Evolutionary conservation across 1,284 basidiomycete species (phyloP), one percentile per base, ranked within the genome.

Genomic region (Microbotryum lychnidis-dioicae): DNA sequence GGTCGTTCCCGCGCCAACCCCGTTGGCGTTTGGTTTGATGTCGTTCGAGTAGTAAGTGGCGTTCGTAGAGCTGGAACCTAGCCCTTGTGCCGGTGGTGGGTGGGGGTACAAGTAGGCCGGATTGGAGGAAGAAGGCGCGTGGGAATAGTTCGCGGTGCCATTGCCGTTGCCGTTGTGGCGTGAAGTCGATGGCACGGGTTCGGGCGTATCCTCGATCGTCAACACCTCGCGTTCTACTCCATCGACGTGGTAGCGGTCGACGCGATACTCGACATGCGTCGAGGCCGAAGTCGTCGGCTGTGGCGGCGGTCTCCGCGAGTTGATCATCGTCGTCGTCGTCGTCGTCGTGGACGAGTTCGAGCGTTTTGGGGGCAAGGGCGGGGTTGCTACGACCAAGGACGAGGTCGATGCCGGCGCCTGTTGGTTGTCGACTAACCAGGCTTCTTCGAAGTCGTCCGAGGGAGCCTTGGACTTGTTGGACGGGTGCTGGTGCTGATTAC

Each of bases 141-240:
- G 18, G 10, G 18, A n/a, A 10, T 47, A 14, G 29, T 16, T 42
- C 54, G 23, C 29, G 48, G 21, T 29, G 48, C 27, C 48, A 18
- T 50, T 50, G 48, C 48, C 27, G 18, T 23, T 50, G 48, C 14
- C 48, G 12, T 29, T 50, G 10, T 50, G 48, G 21, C 48, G 23
- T 23, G 48, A 50, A 5, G 48, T 23, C 23, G 27, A 29, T 42
- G 37, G 37, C 6, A 37, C 27, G 12, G 66, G 64, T 23, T 66
- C 64, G 10, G 66, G 67, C 4, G 67, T 67, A 56, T 69, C 67
- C 29, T 64, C 65, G 56, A 69, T 60, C 55, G 67, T 69, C 25
- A 69, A 37, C 37, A 69, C 63, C n/a, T 69, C 67, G 20, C 48
- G 52, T 20, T 54, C 58, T 14, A 16, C 9, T 50, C 62, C 67